Percentiles rank a stretch among this genome's conserved stretches.
These are phyloP conservation scores for Peterozyma toletana DNA, from an alignment of 805 yeast species.

Conservation along the genomic window DNA sequence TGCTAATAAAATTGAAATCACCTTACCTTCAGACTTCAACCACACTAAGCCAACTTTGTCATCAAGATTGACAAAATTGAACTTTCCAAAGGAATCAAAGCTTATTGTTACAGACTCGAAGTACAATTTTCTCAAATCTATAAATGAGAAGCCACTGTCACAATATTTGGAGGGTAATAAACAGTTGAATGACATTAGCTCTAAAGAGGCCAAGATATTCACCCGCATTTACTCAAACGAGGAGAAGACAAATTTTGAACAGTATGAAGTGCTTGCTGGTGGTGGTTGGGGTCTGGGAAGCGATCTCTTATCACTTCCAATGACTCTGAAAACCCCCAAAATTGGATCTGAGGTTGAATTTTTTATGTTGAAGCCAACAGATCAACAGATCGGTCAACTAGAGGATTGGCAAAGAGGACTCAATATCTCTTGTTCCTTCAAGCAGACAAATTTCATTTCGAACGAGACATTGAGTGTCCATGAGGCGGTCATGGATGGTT, in stretches of 20 bases:
- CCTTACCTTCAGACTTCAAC: too few species aligned
- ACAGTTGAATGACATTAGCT: conserved; percentile 27
- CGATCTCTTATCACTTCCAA: neutral
- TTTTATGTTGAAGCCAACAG: neutral
- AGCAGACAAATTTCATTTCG: conserved; percentile 9
- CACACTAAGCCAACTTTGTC: too few species aligned
- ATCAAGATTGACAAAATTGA: too few species aligned
- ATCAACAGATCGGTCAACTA: neutral
- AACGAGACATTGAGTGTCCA: conserved; percentile 6
- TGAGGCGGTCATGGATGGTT: conserved; percentile 9
- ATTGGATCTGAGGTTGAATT: conserved; percentile 1
- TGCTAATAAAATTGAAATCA: too few species aligned
- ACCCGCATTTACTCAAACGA: conserved; percentile 20
- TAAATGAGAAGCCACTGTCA: conserved; percentile 52
- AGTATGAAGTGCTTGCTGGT: conserved; percentile 8
- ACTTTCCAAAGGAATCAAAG: conserved; percentile 10
- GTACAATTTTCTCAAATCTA: conserved; percentile 53
- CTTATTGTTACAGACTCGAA: conserved; percentile 39
- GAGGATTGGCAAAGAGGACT: conserved; percentile 2
- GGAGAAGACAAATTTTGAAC: neutral
- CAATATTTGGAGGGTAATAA: conserved; percentile 40
- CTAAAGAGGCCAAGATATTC: conserved; percentile 36
- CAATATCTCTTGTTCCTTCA: conserved; percentile 17
- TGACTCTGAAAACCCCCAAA: neutral
- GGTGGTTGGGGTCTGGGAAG: conserved; percentile 9